These are phyloP conservation scores for Brassica napus DNA, from an alignment of 345 rosid species.

Conservation along the genomic window Da-Ae NC_063450.1:51091501-51092000, in stretches of 20 bases:
- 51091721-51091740: not conserved
- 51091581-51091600: not conserved
- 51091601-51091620: slow-evolving; percentile 25
- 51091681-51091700: slow-evolving; percentile 29
- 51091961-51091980: slow-evolving; percentile 26
- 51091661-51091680: not conserved
- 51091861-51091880: slow-evolving; percentile 23
- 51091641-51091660: slow-evolving; percentile 25
- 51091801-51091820: slow-evolving; percentile 29
- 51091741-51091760: not conserved
- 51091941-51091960: slow-evolving; percentile 4
- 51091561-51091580: slow-evolving; percentile 25
- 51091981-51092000: slow-evolving; percentile 29
- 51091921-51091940: slow-evolving; percentile 12
- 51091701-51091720: slow-evolving; percentile 26
- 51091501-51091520: not conserved
- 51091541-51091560: slow-evolving; percentile 17
- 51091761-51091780: slow-evolving; percentile 31
- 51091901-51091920: slow-evolving; percentile 24
- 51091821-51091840: slow-evolving; percentile 23
- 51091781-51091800: slow-evolving; percentile 36
- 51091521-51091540: not conserved
- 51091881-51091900: not conserved
- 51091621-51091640: slow-evolving; percentile 30
- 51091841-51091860: slow-evolving; percentile 24